A percentile compares a stretch with the other conserved stretches of the same genome.
These are phyloP conservation scores for Monilinia fructigena DNA, from an alignment of 2,329 filamentous ascomycete species.

Conservation along the genomic window DNA sequence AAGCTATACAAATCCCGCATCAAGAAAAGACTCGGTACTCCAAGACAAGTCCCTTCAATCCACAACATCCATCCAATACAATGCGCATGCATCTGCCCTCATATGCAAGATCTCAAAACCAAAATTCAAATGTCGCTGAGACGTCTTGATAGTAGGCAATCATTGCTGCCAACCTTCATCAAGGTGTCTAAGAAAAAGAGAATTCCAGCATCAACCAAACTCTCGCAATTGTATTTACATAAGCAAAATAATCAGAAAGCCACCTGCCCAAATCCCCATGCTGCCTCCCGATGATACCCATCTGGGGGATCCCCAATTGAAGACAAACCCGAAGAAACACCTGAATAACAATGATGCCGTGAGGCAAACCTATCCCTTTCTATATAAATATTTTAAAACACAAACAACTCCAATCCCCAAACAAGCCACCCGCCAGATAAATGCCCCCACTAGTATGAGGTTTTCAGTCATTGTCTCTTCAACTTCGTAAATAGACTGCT, in stretches of 20 bases:
- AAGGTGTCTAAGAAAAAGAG: neutral
- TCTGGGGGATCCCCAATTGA: neutral
- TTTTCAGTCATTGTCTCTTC: neutral
- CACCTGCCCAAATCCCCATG: neutral
- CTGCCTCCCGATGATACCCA: neutral
- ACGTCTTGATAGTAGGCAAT: neutral
- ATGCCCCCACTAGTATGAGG: slow-evolving; percentile 1
- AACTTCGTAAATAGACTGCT: slow-evolving; percentile 1
- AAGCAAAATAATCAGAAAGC: neutral
- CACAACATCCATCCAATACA: neutral
- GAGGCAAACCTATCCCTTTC: slow-evolving; percentile 21
- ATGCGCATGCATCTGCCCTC: neutral
- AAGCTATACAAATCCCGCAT: neutral
- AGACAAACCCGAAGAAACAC: slow-evolving; percentile 10
- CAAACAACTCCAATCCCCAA: slow-evolving; percentile 15
- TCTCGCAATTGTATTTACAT: neutral
- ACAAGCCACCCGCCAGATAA: neutral
- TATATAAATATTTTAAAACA: slow-evolving; percentile 10
- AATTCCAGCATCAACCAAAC: too few species aligned
- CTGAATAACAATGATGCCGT: slow-evolving; percentile 16
- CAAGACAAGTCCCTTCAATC: neutral
- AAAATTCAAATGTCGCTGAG: neutral
- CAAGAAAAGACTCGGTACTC: neutral
- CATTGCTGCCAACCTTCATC: neutral
- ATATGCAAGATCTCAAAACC: neutral